A percentile compares a stretch with the other conserved stretches of the same genome.
phyloP scores from a whole-genome alignment of 768 basidiomycete species.

The Brasilioporus rufonigricans region DNA sequence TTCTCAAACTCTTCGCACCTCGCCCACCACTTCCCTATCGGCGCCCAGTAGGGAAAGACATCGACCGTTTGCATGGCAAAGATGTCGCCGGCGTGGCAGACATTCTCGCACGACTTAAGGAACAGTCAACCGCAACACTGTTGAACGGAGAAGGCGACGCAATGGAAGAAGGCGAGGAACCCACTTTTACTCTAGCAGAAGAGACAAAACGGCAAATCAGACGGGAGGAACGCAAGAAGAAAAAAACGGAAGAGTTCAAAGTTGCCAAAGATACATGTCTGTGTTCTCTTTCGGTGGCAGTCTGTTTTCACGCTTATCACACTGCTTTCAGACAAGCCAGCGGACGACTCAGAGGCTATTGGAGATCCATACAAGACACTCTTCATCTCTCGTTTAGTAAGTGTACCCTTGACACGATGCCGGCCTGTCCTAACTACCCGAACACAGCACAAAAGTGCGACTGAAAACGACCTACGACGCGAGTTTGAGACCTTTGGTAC shows the following conservation, averaged over 20 bases:
- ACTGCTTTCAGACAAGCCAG: conserved; percentile 75
- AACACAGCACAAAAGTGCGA: conserved; percentile 82
- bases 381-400: conserved; percentile 90
- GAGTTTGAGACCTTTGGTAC: conserved; percentile 96
- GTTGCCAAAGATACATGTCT: conserved; percentile 82
- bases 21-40: conserved; percentile 86
- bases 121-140: conserved; percentile 69
- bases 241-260: conserved; percentile 72
- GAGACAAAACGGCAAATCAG: conserved; percentile 77
- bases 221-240: conserved; percentile 76
- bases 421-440: conserved; percentile 13
- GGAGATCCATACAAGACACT: conserved; percentile 99
- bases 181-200: conserved; percentile 76
- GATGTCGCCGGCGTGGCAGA: conserved; percentile 72
- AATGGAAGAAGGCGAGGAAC: conserved; percentile 86
- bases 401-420: conserved; percentile 13
- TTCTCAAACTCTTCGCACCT: conserved; percentile 95
- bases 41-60: conserved; percentile 82
- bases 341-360: conserved; percentile 84
- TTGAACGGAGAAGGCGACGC: conserved; percentile 57
- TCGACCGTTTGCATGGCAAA: conserved; percentile 69
- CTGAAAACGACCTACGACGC: conserved; percentile 87
- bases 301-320: conserved; percentile 4
- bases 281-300: conserved; percentile 30
- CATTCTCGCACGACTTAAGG: conserved; percentile 70